Conservation (phyloP, 2,329 filamentous ascomycete genomes). For the Didymellaceae sp. region DNA sequence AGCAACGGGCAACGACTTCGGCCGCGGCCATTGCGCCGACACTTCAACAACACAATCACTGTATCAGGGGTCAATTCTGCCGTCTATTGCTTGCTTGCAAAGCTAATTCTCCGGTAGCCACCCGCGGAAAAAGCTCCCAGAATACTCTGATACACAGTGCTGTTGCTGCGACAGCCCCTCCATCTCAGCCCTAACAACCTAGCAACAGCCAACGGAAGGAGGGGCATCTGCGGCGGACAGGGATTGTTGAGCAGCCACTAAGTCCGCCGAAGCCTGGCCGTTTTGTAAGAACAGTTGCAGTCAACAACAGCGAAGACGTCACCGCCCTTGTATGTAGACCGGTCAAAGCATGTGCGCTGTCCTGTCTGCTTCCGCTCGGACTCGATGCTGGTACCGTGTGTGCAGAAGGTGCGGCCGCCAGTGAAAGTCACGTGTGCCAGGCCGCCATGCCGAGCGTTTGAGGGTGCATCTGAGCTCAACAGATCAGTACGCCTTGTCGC, state of each 20-base stretch:
- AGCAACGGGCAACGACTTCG: constrained; percentile 34
- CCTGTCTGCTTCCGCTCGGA: not conserved
- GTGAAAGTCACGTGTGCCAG: not conserved
- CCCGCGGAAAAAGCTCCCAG: constrained; percentile 23
- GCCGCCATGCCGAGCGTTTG: not conserved
- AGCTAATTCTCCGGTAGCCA: constrained; percentile 9
- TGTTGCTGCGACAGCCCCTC: constrained; percentile 19
- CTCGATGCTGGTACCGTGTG: not conserved
- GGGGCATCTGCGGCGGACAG: constrained; percentile 17
- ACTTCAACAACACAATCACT: constrained; percentile 11
- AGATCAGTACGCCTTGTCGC: constrained; percentile 12
- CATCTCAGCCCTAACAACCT: constrained; percentile 20
- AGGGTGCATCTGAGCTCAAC: constrained; percentile 14
- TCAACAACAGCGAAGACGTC: constrained; percentile 9
- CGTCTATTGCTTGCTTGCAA: constrained; percentile 2
- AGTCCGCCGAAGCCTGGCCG: constrained; percentile 23
- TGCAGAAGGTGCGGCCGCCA: constrained; percentile 3
- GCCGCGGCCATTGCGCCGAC: constrained; percentile 39
- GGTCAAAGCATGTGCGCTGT: not conserved
- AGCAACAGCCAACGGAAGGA: constrained; percentile 15
- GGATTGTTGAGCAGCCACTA: constrained; percentile 21
- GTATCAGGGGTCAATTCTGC: constrained; percentile 15
- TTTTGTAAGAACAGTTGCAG: constrained; percentile 12
- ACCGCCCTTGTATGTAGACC: constrained; percentile 2
- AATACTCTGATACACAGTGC: constrained; percentile 16